Base-by-base conservation (phyloP, 1,284 basidiomycete genomes). In the Marasmius fiardii region DNA sequence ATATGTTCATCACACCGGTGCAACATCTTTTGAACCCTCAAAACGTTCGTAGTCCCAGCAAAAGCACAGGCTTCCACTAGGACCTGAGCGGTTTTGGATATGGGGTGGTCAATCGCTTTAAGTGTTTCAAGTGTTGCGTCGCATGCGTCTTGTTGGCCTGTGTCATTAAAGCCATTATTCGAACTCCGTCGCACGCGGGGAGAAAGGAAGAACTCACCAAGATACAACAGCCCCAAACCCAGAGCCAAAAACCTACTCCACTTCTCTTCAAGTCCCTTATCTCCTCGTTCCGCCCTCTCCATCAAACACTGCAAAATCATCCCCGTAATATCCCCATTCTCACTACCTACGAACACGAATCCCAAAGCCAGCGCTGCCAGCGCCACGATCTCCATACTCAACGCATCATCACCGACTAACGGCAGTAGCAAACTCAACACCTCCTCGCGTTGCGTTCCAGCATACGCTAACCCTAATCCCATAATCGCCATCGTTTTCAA, bases 91-190 rank as follows among this genome's bases (percentile, higher is more conserved):
- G 93, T 93, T 66, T 92, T 93, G 24, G 93, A 89, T 55, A 98
- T 83, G 1, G 93, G 92, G 67, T 98, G 94, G 54, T 96, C 92
- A 60, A 99, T 95, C 4, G 91, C 94, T 70, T 95, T 96, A 60
- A 99, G 80, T 0, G 95, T 95, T 71, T 96, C 94, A 58, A 98
- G 85, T 2, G 95, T 98, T 1, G 95, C 93, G 66, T 99, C 97
- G 0, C 93, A 93, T 4, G 85, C 86, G 65, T 97, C 95, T 74
- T 96, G 92, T 52, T 90, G 80, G 58, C 93, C 92, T 93, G 64
- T 39, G 59, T 26, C 49, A 44, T 26, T 51, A 63, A 34, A 6
- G 34, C 11, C 24, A 18, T 51, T 18, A 48, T 33, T 8, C 52
- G 49, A 52, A 45, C 43, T 16, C 20, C 14, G 28, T 43, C 12